Evolutionary conservation across 208 protist species (phyloP), one percentile per base, ranked within the genome.

Genomic region (Crithidia fasciculata): DNA sequence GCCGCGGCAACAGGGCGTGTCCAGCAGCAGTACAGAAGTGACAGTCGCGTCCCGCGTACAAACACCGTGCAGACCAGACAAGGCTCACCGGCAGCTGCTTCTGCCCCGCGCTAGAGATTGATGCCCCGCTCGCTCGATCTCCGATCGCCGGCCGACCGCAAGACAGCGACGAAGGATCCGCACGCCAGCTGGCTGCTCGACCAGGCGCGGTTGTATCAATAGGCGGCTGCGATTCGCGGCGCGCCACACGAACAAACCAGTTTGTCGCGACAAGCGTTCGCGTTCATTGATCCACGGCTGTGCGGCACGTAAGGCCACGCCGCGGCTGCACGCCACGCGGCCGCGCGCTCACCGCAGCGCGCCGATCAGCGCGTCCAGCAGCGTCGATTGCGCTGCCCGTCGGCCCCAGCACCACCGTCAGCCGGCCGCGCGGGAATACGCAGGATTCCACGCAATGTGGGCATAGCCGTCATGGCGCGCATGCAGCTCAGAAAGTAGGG

Each of bases 241-340:
- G 65, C 55, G 43, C 74, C 57, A 50, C n/a, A 94, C 94, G 76
- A 98, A 98, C 7, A n/a, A n/a, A 96, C 52, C 28, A 99, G 86
- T 77, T 99, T 99, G 12, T 98, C 91, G 28, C 81, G 78, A 16
- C n/a, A n/a, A 99, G 40, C 28, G 95, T 97, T 97, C 13, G 84
- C 83, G 81, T 95, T 98, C 75, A 93, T 84, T 84, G 53, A 98
- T 95, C 87, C 89, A 98, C 67, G 94, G 68, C 74, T 93, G 79
- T 99, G 97, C 37, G 95, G 81, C 44, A 86, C 86, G 72, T 97
- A 98, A 98, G 6, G 92, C 91, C 36, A 98, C 78, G 45, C 40
- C 66, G 36, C 67, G 49, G 15, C 55, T 10, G 49, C 65, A 65
- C 50, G 47, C 36, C 12, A 89, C 70, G 19, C 45, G 43, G 55